Base-by-base conservation (phyloP, 352 stramenopile species). In the Phytophthora pisi region DNA sequence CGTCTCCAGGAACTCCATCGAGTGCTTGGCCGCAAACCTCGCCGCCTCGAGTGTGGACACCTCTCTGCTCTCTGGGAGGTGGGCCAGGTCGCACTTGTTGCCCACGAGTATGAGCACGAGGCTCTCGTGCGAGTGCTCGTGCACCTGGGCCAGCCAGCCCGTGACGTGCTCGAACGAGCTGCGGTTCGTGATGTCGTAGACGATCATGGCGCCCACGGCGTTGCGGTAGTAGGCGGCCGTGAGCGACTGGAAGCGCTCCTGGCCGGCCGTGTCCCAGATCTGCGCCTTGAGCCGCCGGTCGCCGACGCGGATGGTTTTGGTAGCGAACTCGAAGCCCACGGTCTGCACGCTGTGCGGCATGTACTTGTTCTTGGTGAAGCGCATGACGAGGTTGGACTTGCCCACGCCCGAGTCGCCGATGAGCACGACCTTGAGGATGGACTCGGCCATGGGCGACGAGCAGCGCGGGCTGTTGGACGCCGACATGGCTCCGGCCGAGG, bases 161-260 rank as follows among this genome's bases (percentile, higher is more conserved):
- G 68, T 79, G 5, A 95, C 81, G 63, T 95, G 78, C 57, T 96
- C 88, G 57, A 96, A 96, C 23, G 88, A 95, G 23, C 70, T 77
- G 55, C 90, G 79, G 63, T 95, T 92, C 42, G 92, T 97, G 49
- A 98, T 93, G 69, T 98, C 92, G 70, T 98, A 98, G 23, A 98
- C 90, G 57, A 98, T 82, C 80, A 98, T 91, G 38, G 91, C 92
- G 26, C 89, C 91, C 20, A 97, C 89, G 0, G 91, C 90, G 38
- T 96, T 96, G 43, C 89, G 84, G 67, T 97, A 98, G 70, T 97
- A 98, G 28, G 91, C 88, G n/a, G 92, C 78, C 36, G 89, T 97
- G 45, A 98, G 86, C 61, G 86, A 97, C 68, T 96, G 86, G 73
- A 98, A 97, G 20, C 90, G 84, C 52, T 98, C 92, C 38, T 97